A percentile compares a stretch with the other conserved stretches of the same genome.
Conservation (phyloP, 148 eudicot genomes). For the Suaeda aralocaspica region DNA sequence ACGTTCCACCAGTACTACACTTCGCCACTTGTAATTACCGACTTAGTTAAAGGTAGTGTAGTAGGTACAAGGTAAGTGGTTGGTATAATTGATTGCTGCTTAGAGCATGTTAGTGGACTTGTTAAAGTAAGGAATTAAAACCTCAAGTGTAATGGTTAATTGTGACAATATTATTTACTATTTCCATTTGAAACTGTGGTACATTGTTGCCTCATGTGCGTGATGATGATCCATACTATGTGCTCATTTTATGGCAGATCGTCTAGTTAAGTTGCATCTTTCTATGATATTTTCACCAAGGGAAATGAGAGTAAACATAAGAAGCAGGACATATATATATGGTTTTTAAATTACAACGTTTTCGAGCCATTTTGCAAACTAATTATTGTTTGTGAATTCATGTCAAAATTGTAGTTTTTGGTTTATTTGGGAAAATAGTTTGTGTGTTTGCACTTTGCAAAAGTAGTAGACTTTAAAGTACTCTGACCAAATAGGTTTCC, state of each 20-base stretch:
- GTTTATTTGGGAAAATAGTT: background rate
- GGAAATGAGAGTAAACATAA: too few species aligned
- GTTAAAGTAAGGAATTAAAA: background rate
- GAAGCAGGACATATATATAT: too few species aligned
- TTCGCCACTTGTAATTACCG: too few species aligned
- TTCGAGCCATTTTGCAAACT: too few species aligned
- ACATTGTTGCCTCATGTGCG: background rate
- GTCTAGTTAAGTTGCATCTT: background rate
- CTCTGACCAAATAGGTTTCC: too few species aligned
- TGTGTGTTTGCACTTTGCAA: background rate
- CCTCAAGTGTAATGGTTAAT: background rate
- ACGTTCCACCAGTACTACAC: too few species aligned
- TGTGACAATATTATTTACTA: background rate
- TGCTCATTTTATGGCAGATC: background rate
- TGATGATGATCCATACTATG: background rate
- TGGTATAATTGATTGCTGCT: background rate
- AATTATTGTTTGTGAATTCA: too few species aligned
- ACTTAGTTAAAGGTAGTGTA: too few species aligned
- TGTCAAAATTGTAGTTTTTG: background rate
- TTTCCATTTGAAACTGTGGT: background rate
- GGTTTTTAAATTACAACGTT: too few species aligned
- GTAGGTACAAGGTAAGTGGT: background rate
- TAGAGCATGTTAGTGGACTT: background rate
- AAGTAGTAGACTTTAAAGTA: background rate
- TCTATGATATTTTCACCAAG: too few species aligned